A percentile compares a stretch with the other conserved stretches of the same genome.
Evolutionary conservation across 495 filamentous ascomycete species (phyloP).

Genomic region (Hyaloscypha hepaticicola): DNA sequence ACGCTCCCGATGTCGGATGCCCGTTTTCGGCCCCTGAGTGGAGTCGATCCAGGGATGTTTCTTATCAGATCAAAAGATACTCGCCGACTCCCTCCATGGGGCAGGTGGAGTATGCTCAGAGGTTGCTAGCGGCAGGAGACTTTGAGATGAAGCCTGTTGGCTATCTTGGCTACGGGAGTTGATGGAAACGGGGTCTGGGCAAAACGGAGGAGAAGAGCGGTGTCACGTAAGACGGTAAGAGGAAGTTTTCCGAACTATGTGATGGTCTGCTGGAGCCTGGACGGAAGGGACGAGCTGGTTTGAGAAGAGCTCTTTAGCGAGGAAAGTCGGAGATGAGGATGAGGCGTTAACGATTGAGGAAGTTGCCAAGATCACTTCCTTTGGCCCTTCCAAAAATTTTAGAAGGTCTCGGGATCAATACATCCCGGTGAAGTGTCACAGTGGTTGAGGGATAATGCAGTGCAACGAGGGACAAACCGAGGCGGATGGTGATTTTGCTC

Average conservation of each 20-base stretch:
- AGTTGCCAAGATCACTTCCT: background rate
- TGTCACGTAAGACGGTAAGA: conserved; percentile 17
- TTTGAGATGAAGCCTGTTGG: background rate
- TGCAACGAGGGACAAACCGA: background rate
- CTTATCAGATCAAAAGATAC: conserved; percentile 27
- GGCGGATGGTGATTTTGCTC: too few species aligned
- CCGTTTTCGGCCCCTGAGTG: background rate
- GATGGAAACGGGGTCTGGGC: background rate
- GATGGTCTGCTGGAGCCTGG: too few species aligned
- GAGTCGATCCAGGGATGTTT: conserved; percentile 3
- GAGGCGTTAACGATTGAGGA: background rate
- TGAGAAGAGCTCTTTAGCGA: background rate
- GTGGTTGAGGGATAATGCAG: background rate
- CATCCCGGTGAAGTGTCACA: background rate
- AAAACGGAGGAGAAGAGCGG: conserved; percentile 5
- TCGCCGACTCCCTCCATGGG: conserved; percentile 1
- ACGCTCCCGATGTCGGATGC: background rate
- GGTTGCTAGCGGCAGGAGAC: conserved; percentile 4
- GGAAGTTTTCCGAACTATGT: too few species aligned
- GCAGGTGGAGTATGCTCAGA: conserved; percentile 3
- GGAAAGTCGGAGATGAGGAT: background rate
- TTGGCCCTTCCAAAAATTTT: background rate
- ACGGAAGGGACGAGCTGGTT: too few species aligned
- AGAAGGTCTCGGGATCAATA: background rate
- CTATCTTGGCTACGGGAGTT: background rate